Conservation (phyloP, 2,329 filamentous ascomycete species). For the Neoarthrinium moseri region DNA sequence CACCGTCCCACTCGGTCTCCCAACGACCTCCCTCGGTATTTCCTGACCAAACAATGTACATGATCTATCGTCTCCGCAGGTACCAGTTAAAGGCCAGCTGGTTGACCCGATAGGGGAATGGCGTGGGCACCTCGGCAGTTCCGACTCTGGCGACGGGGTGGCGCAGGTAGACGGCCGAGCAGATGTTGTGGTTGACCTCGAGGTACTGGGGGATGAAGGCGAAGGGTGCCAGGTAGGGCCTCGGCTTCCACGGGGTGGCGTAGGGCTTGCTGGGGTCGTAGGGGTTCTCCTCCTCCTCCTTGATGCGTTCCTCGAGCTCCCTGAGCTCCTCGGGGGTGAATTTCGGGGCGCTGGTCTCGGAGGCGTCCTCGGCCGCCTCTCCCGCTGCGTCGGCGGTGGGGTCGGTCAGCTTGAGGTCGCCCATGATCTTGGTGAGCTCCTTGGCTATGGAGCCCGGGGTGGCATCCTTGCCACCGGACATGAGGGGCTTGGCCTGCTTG, state of each 20-base stretch:
- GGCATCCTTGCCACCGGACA: conserved; percentile 47
- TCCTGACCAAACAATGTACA: conserved; percentile 7
- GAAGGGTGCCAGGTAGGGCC: conserved; percentile 86
- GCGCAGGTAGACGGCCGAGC: conserved; percentile 89
- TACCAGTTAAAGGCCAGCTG: conserved; percentile 95
- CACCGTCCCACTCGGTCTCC: no score
- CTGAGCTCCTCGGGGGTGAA: conserved; percentile 52
- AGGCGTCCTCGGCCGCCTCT: conserved; percentile 16
- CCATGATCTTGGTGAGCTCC: conserved; percentile 51
- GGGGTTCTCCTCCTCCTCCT: conserved; percentile 70
- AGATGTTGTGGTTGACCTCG: conserved; percentile 97
- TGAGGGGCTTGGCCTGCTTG: conserved; percentile 60
- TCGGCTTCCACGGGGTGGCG: conserved; percentile 83
- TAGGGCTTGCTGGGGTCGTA: conserved; percentile 79
- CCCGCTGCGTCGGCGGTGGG: conserved; percentile 19
- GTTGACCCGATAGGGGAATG: conserved; percentile 68
- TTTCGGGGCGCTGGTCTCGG: conserved; percentile 31
- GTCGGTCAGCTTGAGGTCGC: conserved; percentile 38
- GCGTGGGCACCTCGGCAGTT: conserved; percentile 78
- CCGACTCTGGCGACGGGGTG: conserved; percentile 89
- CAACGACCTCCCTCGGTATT: no score
- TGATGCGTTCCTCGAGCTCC: conserved; percentile 56
- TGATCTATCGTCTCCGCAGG: conserved; percentile 65
- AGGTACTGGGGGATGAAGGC: conserved; percentile 94
- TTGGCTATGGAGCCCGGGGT: conserved; percentile 46